A percentile compares a stretch with the other conserved stretches of the same genome.
These are phyloP conservation scores for Pinus taeda DNA, from an alignment of 75 land plant genomes.

Conservation along the genomic window DNA sequence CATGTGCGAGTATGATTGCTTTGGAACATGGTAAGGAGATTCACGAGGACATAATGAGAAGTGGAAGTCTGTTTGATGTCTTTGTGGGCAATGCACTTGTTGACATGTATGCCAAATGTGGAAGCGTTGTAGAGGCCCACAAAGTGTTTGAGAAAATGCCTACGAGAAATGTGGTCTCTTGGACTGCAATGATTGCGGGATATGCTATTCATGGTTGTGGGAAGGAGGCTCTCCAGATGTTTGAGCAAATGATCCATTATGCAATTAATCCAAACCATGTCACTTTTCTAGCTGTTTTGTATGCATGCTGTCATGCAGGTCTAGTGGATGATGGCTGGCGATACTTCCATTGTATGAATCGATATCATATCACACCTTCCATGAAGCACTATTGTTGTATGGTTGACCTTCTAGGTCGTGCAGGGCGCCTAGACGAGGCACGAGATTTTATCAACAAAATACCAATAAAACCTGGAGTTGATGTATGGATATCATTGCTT, in stretches of 20 bases:
- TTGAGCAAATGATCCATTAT: neutral
- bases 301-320: neutral
- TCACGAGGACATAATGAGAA: conserved; percentile 11
- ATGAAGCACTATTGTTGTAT: neutral
- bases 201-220: conserved; percentile 9
- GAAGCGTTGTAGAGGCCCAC: neutral
- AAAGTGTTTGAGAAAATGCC: conserved; percentile 15
- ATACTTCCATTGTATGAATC: neutral
- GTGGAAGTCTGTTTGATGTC: conserved; percentile 10
- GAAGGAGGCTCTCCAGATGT: conserved; percentile 21
- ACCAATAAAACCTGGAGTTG: neutral
- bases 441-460: neutral
- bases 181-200: conserved; percentile 20
- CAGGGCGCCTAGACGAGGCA: neutral
- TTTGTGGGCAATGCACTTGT: conserved; percentile 17
- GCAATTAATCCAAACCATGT: neutral
- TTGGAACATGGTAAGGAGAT: conserved; percentile 21
- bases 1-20: conserved; percentile 15
- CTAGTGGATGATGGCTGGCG: neutral
- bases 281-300: neutral
- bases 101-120: conserved; percentile 16
- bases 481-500: conserved; percentile 13
- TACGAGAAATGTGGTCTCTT: conserved; percentile 6
- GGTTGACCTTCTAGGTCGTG: neutral
- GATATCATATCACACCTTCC: neutral